Base-by-base conservation (phyloP, 352 stramenopile species). In the Phytophthora tubulina region DNA sequence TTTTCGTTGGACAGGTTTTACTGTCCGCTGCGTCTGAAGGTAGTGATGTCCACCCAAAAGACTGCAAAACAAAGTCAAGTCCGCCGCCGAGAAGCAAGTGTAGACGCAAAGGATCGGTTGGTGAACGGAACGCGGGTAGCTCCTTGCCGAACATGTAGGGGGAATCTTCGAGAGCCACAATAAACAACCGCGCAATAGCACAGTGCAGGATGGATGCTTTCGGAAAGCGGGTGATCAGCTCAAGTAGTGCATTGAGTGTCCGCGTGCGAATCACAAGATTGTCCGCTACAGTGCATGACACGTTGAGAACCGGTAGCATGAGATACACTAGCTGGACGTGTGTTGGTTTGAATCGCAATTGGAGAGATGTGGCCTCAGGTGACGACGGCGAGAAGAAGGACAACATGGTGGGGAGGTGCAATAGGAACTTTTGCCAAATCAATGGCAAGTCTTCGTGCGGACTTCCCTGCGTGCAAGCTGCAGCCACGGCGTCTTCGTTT, bases 221-320 rank as follows among this genome's bases (percentile, higher is more conserved):
- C 0, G 98, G 73, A 74, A 96, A 99, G 5, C 94, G 84, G 27
- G 97, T 71, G 67, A 99, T 91, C 39, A 99, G 80, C 70, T 99
- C 93, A 15, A 99, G 88, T 5, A 89, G 66, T 13, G 62, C 44
- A 46, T 88, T 77, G 30, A 92, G 81, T 2, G 75, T 81, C 57
- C 76, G 62, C 14, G 76, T 52, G 0, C 63, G 50, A 54, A 89
- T 79, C 17, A 90, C 63, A 4, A 80, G 60, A 0, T 60, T 68
- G 49, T 94, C 87, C 4, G 90, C 82, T 10, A 77, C 73, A 1
- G 74, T 81, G 59, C 87, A 94, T 1, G 84, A 87, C 38, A 91
- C 83, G 58, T 91, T 91, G 4, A 94, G 67, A n/a, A 93, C 85
- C 15, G 87, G 87, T 2, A 93, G 81, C 72, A 93, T 81, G 30